Base-by-base conservation (phyloP, 768 basidiomycete genomes). In the Cystofilobasidium capitatum region DNA sequence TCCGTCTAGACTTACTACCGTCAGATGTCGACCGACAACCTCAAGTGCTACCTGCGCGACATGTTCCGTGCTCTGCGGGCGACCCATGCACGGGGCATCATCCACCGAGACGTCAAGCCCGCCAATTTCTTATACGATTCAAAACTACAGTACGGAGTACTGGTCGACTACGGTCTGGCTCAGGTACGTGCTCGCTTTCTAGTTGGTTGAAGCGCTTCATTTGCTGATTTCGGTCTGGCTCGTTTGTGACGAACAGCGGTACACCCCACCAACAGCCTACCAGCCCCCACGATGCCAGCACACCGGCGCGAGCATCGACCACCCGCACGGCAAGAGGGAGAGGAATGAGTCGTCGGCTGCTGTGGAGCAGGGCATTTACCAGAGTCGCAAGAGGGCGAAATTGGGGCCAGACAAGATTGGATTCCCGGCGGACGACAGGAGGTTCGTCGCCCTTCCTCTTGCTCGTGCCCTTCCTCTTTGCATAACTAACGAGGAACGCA, bases 71-170 rank as follows among this genome's bases (percentile, higher is more conserved):
- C 89, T 3, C 77, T 98, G 63, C 84, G 88, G 58, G 91, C 94
- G 73, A 87, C 91, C 31, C 93, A 98, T 75, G 79, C 84, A 14
- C 82, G 91, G 62, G 84, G 83, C 7, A 87, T 98, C 73, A 89
- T 98, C 61, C 94, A 98, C 76, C 89, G 94, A 54, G 94, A 98
- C 77, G 89, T 98, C 72, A 98, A 98, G 75, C 93, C 94, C 26
- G 94, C 93, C 69, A 98, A 98, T 76, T 98, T 98, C 76, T 81
- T 98, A 40, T 97, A 87, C 76, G 90, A 98, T 76, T 86, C 89
- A 42, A 83, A 81, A 42, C 87, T 86, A 9, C 87, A 88, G 13
- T 80, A 85, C 16, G 96, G 96, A 29, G 88, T 88, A 0, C 79
- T 99, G 10, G 91, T 90, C 71, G 96, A 98, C 77, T 96, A 97